Evolutionary conservation across 1,284 basidiomycete species (phyloP).

Genomic region (Trametes versicolor): DNA sequence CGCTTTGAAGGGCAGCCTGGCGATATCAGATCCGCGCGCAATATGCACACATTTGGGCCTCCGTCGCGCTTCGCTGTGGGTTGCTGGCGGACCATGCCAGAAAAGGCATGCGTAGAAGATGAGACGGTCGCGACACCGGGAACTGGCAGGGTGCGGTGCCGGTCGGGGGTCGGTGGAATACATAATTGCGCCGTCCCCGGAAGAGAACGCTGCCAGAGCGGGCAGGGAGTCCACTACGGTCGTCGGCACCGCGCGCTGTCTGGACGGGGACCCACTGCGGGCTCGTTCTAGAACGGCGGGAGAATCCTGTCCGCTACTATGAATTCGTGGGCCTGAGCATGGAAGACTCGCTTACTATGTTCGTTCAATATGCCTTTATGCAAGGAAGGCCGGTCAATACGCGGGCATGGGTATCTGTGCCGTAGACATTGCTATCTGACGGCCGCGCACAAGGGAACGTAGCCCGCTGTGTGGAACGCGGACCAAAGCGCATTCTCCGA

Average conservation of each 20-base stretch:
- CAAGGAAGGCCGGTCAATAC: neutral
- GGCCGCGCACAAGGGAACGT: neutral
- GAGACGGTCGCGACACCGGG: neutral
- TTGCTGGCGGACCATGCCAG: neutral
- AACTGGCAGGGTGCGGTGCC: neutral
- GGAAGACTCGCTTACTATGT: neutral
- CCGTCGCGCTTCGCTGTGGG: neutral
- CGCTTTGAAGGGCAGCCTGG: neutral
- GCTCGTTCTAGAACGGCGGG: conserved; percentile 7
- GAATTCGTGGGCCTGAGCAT: neutral
- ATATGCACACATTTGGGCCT: conserved; percentile 2
- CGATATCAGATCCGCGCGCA: neutral
- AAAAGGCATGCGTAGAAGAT: conserved; percentile 8
- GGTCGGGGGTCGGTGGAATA: neutral
- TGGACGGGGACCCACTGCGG: neutral
- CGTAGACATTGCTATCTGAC: neutral
- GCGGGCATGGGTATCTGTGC: neutral
- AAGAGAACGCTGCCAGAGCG: neutral
- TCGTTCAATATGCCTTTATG: neutral
- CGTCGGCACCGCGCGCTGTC: conserved; percentile 6
- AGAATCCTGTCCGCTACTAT: neutral
- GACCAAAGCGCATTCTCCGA: neutral
- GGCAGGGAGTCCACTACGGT: neutral
- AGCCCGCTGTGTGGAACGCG: too few species aligned
- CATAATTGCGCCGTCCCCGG: neutral